Percentiles rank a stretch among this genome's conserved stretches.
Evolutionary conservation across 768 basidiomycete genomes (phyloP).

Genomic region (Strobilomyces confusus): DNA sequence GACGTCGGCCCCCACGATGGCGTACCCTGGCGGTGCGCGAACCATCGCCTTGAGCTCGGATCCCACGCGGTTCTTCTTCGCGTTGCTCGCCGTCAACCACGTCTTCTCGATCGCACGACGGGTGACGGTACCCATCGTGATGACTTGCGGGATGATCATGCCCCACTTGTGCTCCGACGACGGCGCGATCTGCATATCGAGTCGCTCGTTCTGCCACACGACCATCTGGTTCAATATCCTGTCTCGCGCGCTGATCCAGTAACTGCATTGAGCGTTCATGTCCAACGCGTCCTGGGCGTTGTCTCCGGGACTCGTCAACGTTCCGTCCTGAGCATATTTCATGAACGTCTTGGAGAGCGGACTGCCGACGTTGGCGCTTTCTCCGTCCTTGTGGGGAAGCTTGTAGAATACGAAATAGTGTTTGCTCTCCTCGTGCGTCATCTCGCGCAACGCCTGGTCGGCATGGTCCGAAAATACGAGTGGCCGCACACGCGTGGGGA

Average conservation of each 20-base stretch:
- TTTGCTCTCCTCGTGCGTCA: slow-evolving; percentile 34
- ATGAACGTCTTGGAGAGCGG: slow-evolving; percentile 88
- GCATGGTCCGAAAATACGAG: slow-evolving; percentile 60
- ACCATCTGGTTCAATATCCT: slow-evolving; percentile 92
- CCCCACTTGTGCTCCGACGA: slow-evolving; percentile 58
- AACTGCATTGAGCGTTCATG: slow-evolving; percentile 92
- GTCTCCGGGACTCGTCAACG: slow-evolving; percentile 73
- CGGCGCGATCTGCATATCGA: slow-evolving; percentile 50
- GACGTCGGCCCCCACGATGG: slow-evolving; percentile 96
- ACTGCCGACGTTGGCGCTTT: slow-evolving; percentile 90
- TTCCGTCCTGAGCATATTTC: slow-evolving; percentile 83
- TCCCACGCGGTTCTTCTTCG: slow-evolving; percentile 96
- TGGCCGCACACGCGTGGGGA: slow-evolving; percentile 42
- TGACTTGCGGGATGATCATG: slow-evolving; percentile 91
- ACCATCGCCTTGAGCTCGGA: slow-evolving; percentile 99
- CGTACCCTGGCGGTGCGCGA: slow-evolving; percentile 86
- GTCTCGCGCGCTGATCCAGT: slow-evolving; percentile 95
- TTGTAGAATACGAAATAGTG: slow-evolving; percentile 72
- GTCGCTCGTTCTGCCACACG: slow-evolving; percentile 62
- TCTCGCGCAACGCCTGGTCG: slow-evolving; percentile 56
- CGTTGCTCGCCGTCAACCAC: slow-evolving; percentile 97
- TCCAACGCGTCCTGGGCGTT: slow-evolving; percentile 83
- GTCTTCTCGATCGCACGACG: slow-evolving; percentile 97
- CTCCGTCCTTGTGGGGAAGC: slow-evolving; percentile 94
- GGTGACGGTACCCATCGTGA: slow-evolving; percentile 98